Evolutionary conservation across 345 rosid genomes (phyloP).

Genomic region (Raphanus raphanistrum): DNA sequence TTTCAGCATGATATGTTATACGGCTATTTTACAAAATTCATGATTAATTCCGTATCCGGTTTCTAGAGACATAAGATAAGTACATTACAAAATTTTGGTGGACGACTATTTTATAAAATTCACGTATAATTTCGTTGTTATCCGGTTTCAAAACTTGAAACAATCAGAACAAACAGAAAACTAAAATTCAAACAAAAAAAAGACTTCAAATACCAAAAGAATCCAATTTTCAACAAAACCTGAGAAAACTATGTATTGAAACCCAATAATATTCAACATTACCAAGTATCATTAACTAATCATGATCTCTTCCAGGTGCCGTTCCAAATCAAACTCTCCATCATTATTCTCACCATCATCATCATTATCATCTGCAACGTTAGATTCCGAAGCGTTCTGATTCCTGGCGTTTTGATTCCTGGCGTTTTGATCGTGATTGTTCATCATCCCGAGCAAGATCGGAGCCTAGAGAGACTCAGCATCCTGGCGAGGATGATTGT

Average conservation of each 20-base stretch:
- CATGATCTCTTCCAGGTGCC: slow-evolving; percentile 56
- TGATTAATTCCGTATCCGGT: too few relatives aligned
- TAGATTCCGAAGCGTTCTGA: slow-evolving; percentile 30
- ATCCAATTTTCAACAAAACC: slow-evolving; percentile 12
- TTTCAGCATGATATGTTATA: too few relatives aligned
- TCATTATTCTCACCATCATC: slow-evolving; percentile 41
- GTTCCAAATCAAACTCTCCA: slow-evolving; percentile 49
- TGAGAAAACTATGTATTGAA: slow-evolving; percentile 18
- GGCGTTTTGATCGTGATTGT: slow-evolving; percentile 41
- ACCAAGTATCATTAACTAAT: not conserved
- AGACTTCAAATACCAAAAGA: not conserved
- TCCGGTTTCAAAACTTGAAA: not conserved
- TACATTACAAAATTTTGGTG: too few relatives aligned
- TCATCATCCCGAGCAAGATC: slow-evolving; percentile 72
- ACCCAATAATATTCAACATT: slow-evolving; percentile 1
- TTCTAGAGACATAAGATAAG: too few relatives aligned
- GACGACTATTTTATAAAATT: too few relatives aligned
- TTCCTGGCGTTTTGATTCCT: too few relatives aligned
- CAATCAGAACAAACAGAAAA: not conserved
- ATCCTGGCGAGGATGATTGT: slow-evolving; percentile 1
- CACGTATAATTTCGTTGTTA: too few relatives aligned
- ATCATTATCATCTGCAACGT: slow-evolving; percentile 40
- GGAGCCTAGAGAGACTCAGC: slow-evolving; percentile 67
- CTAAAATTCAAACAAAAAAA: not conserved
- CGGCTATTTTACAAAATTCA: too few relatives aligned